Percentiles rank a stretch among this genome's conserved stretches.
phyloP scores from a whole-genome alignment of 257 asterid genomes.

The Penstemon newberryi region DNA sequence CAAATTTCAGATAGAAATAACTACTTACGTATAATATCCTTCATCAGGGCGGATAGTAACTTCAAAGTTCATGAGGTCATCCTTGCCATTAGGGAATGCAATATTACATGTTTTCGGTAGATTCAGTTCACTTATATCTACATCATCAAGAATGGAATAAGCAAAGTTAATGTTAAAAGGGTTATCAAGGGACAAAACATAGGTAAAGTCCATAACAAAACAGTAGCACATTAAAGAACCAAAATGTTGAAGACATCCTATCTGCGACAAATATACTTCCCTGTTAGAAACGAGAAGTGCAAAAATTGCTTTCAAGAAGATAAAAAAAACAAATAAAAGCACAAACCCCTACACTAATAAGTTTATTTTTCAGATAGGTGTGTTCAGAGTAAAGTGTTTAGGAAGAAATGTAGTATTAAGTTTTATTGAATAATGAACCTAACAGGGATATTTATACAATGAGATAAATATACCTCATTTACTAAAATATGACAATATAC shows the following conservation, averaged over 20 bases:
- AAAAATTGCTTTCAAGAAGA: not conserved
- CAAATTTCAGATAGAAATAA: not conserved
- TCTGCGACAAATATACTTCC: not conserved
- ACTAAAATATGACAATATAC: too few relatives aligned
- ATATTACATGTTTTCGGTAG: constrained; percentile 57
- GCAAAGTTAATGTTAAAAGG: not conserved
- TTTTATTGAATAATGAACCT: too few relatives aligned
- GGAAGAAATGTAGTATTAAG: too few relatives aligned
- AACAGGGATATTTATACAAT: too few relatives aligned
- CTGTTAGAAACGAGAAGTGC: not conserved
- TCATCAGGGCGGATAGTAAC: constrained; percentile 68
- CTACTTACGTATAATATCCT: constrained; percentile 55
- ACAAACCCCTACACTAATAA: not conserved
- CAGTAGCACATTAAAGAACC: not conserved
- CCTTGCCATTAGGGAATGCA: constrained; percentile 63
- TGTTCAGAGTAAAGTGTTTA: too few relatives aligned
- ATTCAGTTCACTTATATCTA: constrained; percentile 67
- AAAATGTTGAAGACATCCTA: not conserved
- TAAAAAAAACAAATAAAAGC: not conserved
- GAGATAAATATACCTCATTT: too few relatives aligned
- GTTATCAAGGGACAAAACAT: not conserved
- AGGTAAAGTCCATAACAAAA: not conserved
- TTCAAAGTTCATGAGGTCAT: constrained; percentile 70
- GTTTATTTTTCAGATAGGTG: too few relatives aligned
- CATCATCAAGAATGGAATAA: constrained; percentile 17